Evolutionary conservation across 345 rosid genomes (phyloP), one percentile per base, ranked within the genome.

Genomic region (Schrenkiella parvula): DNA sequence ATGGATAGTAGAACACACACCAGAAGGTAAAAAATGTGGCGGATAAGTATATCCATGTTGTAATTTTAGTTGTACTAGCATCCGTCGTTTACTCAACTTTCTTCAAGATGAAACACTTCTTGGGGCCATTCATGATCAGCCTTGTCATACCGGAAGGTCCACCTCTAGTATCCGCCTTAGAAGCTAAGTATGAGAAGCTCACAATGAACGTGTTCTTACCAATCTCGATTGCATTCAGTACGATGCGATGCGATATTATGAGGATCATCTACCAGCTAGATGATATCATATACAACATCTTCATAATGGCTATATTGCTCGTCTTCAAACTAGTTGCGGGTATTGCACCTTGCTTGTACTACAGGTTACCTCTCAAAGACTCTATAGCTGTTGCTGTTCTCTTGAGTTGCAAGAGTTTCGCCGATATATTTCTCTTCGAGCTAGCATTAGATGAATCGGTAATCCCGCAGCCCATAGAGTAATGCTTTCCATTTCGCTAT

Each of bases 81-180:
- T 73, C 63, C 8, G 50, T 68, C 0, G 15, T 42, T 7, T 71
- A 44, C 21, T 17, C 82, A 0, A 15, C 59, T 26, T n/a, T 52
- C 10, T 47, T 52, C 31, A 46, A 64, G 6, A 66, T 57, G 25
- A 38, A 68, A 41, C 26, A 76, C n/a, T 4, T 77, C 1, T 14
- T 79, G 34, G 84, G 84, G 21, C 80, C 81, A 9, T 60, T 76
- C 8, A 14, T 61, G 10, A 9, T 76, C 0, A 83, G 87, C 18
- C 18, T 81, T 5, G 73, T 75, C 4, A 67, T 81, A 3, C 84
- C 87, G 0, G 78, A 76, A 4, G 87, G 87, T 1, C 83, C 84
- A 2, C 84, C 83, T 2, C 28, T 83, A 18, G 84, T 81, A 19
- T 70, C 67, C 2, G 47, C 58, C 14, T 59, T 70, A 25, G 74